Percentiles rank a stretch among this genome's conserved stretches.
These are phyloP conservation scores for Eucalyptus sideroxylon DNA, from an alignment of 345 rosid genomes.

Conservation along the genomic window DNA sequence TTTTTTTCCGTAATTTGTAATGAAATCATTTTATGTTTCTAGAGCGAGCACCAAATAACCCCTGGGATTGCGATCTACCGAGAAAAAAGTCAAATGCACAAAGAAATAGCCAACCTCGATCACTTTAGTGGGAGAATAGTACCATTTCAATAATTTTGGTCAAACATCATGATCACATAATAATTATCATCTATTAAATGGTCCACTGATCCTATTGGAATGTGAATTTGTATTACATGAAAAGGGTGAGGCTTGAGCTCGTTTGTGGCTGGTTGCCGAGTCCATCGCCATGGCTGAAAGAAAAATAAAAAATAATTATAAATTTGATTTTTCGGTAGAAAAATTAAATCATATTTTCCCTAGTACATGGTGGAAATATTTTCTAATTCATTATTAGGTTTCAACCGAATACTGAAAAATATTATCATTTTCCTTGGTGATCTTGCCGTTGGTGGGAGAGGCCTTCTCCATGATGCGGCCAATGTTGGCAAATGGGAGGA, in stretches of 20 bases:
- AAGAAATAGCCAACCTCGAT: not conserved
- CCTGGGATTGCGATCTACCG: not conserved
- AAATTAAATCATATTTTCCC: too few relatives aligned
- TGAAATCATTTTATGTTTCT: not conserved
- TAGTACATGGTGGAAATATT: too few relatives aligned
- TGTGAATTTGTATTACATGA: not conserved
- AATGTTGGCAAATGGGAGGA: not conserved
- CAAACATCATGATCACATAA: not conserved
- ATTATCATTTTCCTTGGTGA: not conserved
- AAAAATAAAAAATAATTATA: too few relatives aligned
- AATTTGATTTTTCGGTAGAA: too few relatives aligned
- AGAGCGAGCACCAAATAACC: not conserved
- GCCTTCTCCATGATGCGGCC: not conserved
- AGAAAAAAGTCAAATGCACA: not conserved
- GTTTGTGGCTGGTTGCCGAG: not conserved
- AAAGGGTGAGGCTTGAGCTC: not conserved
- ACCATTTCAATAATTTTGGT: not conserved
- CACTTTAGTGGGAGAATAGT: not conserved
- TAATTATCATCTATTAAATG: not conserved
- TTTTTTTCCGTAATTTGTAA: not conserved
- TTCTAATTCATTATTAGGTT: not conserved
- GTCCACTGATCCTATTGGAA: not conserved
- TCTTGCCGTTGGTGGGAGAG: not conserved
- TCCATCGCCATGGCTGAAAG: not conserved
- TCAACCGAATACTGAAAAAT: accelerated